Evolutionary conservation across 257 asterid species (phyloP), one percentile per base, ranked within the genome.

Genomic region (Hygrophila difformis): DNA sequence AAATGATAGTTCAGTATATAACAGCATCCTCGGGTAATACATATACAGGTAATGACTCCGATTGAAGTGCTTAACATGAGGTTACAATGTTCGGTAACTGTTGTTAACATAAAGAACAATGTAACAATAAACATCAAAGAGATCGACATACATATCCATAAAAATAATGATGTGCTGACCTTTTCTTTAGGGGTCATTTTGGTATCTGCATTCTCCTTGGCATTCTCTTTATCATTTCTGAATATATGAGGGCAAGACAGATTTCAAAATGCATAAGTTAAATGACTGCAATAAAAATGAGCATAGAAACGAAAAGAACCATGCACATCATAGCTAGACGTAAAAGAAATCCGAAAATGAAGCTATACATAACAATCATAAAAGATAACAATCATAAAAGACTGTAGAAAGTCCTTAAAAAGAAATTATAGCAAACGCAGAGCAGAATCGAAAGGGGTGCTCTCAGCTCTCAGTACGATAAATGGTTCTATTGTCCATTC

Each of bases 191-290:
- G 61, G 37, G 49, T 55, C 49, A 39, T 31, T 54, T 73, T 47
- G 26, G 58, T 61, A 56, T 59, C 78, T 35, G 45, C 66, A 19
- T 51, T 48, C 51, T 53, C 81, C 36, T 56, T 59, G 45, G 37
- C 68, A 18, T 49, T 64, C 66, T 79, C 72, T 46, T 65, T 67
- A 39, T 29, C 65, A 44, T 44, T 62, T 55, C 94, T 80, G 69
- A 47, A 74, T 41, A 66, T 3, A 62, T 47, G 34, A 8, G 12
- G 19, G 50, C 40, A 42, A 31, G 49, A 47, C 17, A 47, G 19
- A 49, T 62, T 33, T 40, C 33, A 26, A 48, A 44, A 36, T 9
- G 17, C 19, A 28, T 26, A 46, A 23, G 31, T 26, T 26, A 26
- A 0, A n/a, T n/a, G n/a, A 26, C 31, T 3, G 31, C 31, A 26